Conservation (phyloP, 2,329 filamentous ascomycete genomes). For the Conoideocrella luteorostrata region DNA sequence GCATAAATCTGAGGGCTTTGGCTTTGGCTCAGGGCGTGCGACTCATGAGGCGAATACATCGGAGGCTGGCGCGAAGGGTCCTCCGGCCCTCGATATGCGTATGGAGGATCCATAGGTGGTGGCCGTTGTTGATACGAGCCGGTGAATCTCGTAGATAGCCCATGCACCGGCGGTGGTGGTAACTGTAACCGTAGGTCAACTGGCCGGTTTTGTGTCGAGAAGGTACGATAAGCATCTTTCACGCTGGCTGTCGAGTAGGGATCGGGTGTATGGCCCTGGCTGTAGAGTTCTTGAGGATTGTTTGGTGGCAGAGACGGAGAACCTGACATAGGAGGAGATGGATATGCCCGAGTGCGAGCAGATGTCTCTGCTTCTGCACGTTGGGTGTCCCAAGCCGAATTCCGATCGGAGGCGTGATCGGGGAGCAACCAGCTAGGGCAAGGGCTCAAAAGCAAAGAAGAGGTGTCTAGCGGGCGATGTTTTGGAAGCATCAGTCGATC, state of each 20-base stretch:
- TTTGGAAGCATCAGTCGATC: conserved; percentile 48
- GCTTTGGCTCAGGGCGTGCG: conserved; percentile 7
- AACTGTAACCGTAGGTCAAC: conserved; percentile 17
- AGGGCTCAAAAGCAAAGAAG: conserved; percentile 46
- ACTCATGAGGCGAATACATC: conserved; percentile 18
- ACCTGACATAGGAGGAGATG: conserved; percentile 69
- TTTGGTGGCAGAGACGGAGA: conserved; percentile 57
- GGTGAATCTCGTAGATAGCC: conserved; percentile 12
- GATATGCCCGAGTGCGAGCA: conserved; percentile 55
- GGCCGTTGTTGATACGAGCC: conserved; percentile 20
- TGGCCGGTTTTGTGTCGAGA: conserved; percentile 20
- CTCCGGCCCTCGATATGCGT: conserved; percentile 17
- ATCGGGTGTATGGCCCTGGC: conserved; percentile 41
- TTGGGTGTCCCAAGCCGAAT: conserved; percentile 5
- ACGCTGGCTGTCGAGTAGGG: conserved; percentile 35
- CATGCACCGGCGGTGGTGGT: conserved; percentile 18
- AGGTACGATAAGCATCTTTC: conserved; percentile 46
- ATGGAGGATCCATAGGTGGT: conserved; percentile 15
- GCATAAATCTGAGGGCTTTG: conserved; percentile 15
- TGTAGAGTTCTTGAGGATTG: conserved; percentile 50
- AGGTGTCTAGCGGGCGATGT: conserved; percentile 36
- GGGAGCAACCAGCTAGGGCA: conserved; percentile 51
- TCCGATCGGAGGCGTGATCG: conserved; percentile 42
- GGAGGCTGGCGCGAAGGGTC: conserved; percentile 19
- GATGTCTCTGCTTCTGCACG: conserved; percentile 36